Evolutionary conservation across 129 eudicot genomes (phyloP), one percentile per base, ranked within the genome.

Genomic region (Ambrosia artemisiifolia): DNA sequence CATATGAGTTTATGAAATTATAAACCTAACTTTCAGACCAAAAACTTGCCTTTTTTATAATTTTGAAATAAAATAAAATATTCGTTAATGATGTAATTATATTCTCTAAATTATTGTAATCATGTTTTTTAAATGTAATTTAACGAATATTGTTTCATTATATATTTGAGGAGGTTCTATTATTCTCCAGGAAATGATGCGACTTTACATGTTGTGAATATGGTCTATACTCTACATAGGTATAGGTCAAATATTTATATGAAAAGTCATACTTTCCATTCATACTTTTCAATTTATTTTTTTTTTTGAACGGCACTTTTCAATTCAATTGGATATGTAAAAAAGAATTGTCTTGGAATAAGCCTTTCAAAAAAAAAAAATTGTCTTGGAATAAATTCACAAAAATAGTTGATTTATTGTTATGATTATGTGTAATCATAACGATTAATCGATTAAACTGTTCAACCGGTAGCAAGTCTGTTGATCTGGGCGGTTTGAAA

Each of bases 1-100:
- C 74, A 17, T 16, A 75, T 36, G 75, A 75, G 40, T 19, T 6
- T 32, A 65, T 18, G 24, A 18, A 47, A 65, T 54, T 24, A 24
- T 24, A 57, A 57, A 57, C 64, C 64, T 57, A 57, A 54, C 61
- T 54, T 20, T 7, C 13, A 54, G 38, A 16, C 17, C 64, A 57
- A 57, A 57, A 57, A n/a, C 38, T 28, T 28, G 38, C 38, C 36
- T 57, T 14, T 20, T 47, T n/a, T 1, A 14, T 18, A 36, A 6
- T 40, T 40, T 40, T 40, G 2, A 6, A 40, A 7, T 54, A 2
- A 32, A 60, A 30, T 60, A 30, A 60, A 4, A 60, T 60, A 28
- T 19, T 24, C 65, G 14, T 32, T 60, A 13, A 60, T 60, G 65
- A 60, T 16, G 14, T 12, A 13, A 32, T 32, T 60, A 60, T 59